A percentile compares a stretch with the other conserved stretches of the same genome.
These are phyloP conservation scores for Lindgomyces ingoldianus DNA, from an alignment of 495 filamentous ascomycete genomes.

Conservation along the genomic window DNA sequence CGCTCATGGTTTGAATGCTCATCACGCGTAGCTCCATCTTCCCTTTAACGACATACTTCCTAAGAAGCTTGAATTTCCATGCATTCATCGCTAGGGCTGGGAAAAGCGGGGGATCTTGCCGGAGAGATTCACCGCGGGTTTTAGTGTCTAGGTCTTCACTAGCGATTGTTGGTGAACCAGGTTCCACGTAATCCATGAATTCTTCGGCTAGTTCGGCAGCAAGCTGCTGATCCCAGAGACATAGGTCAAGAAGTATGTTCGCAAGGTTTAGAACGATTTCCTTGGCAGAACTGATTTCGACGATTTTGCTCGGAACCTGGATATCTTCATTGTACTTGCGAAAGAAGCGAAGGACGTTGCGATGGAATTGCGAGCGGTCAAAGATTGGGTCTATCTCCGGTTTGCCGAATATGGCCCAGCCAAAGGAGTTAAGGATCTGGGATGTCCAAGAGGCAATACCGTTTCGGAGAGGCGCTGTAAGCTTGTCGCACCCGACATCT, in stretches of 20 bases:
- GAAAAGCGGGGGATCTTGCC: conserved; percentile 9
- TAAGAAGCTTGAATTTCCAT: conserved; percentile 71
- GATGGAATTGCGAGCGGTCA: conserved; percentile 12
- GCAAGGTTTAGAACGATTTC: conserved; percentile 16
- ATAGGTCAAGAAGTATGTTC: conserved; percentile 13
- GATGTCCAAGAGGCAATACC: conserved; percentile 10
- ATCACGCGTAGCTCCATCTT: conserved; percentile 85
- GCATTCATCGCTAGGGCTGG: conserved; percentile 55
- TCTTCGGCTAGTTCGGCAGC: conserved; percentile 21
- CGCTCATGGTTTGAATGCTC: conserved; percentile 69
- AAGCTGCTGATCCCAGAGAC: conserved; percentile 12
- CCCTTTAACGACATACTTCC: conserved; percentile 73
- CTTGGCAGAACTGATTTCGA: conserved; percentile 18
- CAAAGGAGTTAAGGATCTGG: conserved; percentile 14
- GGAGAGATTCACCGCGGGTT: neutral
- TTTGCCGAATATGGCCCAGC: conserved; percentile 7
- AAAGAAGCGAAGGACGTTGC: conserved; percentile 20
- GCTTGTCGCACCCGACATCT: conserved; percentile 16
- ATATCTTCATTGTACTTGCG: conserved; percentile 25
- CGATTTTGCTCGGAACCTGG: conserved; percentile 26
- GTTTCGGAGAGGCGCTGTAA: neutral
- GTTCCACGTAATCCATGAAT: conserved; percentile 24
- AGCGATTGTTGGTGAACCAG: conserved; percentile 7
- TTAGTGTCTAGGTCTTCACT: neutral
- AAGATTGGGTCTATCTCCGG: neutral